Base-by-base conservation (phyloP, 805 yeast genomes). In the Kazachstania kunashirensis region DNA sequence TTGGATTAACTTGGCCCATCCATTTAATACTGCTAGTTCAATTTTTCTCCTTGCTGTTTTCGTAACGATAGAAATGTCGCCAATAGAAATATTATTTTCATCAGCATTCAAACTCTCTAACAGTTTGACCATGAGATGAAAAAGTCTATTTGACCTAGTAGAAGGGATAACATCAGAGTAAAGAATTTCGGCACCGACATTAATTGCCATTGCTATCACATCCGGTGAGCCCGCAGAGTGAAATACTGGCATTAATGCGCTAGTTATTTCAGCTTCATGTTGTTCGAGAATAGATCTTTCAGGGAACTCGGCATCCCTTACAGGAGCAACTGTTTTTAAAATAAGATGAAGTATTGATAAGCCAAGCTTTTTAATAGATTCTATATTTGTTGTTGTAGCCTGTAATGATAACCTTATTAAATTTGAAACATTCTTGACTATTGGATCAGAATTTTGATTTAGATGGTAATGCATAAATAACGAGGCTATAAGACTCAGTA, bases 201-300 rank as follows among this genome's bases (percentile, higher is more conserved):
- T 73, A 24, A 89, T 71, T 0, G 96, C 95, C 36, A 72, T 73
- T 16, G 83, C 73, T 1, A 89, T 86, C 1, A 85, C 70, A 25
- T 71, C 71, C 1, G 94, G 75, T 10, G 80, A 77, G 39, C 86
- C 78, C 14, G 78, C 88, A 3, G 70, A 64, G 24, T 70, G 71
- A 60, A 92, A 89, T 9, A 94, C 84, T 0, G 96, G 95, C 33
- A 85, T 72, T 38, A 89, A 66, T 0, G 97, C 94, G 40, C 95
- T 79, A 8, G 84, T 79, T 8, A 92, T 84, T 48, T 85, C 96
- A 0, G 97, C 97, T 50, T 92, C 96, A 50, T 83, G 95, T 58
- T 88, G 96, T 46, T 84, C 95, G 29, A 89, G 62, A 8, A 86
- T 67, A 0, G 89, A 72, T 12, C 72, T 71, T 3, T 77, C 76